Base-by-base conservation (phyloP, 148 eudicot species). In the Amaranthus palmeri region DNA sequence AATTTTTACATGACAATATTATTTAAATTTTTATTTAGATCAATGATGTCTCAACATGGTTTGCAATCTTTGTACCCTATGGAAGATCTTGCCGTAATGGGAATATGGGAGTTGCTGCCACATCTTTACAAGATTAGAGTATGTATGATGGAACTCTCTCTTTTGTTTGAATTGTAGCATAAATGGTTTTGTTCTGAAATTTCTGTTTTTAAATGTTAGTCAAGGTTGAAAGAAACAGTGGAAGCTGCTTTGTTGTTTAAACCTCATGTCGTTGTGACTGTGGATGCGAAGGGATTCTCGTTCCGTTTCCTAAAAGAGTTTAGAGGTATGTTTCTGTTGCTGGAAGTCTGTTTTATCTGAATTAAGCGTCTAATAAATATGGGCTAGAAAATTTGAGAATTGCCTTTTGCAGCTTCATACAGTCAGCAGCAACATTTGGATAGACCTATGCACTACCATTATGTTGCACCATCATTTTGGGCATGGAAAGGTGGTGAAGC, bases 381-480 rank as follows among this genome's bases (percentile, higher is more conserved):
- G 72, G 73, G 73, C 81, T 77, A 75, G 83, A 82, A 87, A 71
- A 57, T 51, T 76, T 67, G 81, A 74, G 62, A 44, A 76, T 75
- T 81, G 65, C 71, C 59, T 86, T 83, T 86, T 89, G 88, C 97
- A 95, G 98, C 83, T 75, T 84, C 74, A 52, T 89, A 80, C 78
- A 73, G 51, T 59, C 73, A 68, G 72, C 73, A 68, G 72, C 86
- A 83, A 75, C 82, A 84, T 67, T 71, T 81, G 61, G 75, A 72
- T 68, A 58, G 79, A 52, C 97, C 98, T 57, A 76, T 68, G 71
- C 98, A 88, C 75, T 95, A 91, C 74, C 98, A 95, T 74, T 95
- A 95, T 69, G 98, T 95, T 54, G 96, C 96, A 72, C 98, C 97
- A 71, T 95, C 98, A 42, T 95, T 91, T 65, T 95, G 98, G 98